These are phyloP conservation scores for Aureobasidium sp. DNA, from an alignment of 2,329 filamentous ascomycete genomes.

Conservation along the genomic window DNA sequence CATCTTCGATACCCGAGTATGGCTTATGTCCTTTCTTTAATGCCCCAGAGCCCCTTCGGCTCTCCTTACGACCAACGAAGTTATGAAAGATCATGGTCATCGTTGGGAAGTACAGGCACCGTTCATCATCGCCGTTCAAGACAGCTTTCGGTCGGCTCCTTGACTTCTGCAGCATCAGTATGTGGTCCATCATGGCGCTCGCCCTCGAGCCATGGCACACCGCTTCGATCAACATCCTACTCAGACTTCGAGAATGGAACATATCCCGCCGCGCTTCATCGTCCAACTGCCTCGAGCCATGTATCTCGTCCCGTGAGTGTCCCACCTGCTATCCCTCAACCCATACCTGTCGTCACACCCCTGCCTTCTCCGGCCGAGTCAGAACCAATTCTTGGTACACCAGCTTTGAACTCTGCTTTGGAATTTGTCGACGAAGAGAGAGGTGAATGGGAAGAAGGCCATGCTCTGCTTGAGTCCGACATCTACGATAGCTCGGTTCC, in stretches of 20 bases:
- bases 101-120: constrained; percentile 9
- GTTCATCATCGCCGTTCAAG: constrained; percentile 3
- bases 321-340: neutral
- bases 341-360: neutral
- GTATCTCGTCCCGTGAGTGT: constrained; percentile 2
- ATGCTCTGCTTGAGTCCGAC: constrained; percentile 3
- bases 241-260: constrained; percentile 6
- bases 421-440: constrained; percentile 7
- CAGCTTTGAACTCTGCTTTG: neutral
- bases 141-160: constrained; percentile 10
- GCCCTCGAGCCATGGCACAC: neutral
- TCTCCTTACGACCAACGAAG: constrained; percentile 7
- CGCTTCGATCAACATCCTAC: constrained; percentile 7
- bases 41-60: constrained; percentile 5
- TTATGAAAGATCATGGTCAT: constrained; percentile 11
- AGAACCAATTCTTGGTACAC: neutral
- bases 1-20: constrained; percentile 5
- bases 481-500: neutral
- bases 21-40: constrained; percentile 16
- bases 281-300: neutral
- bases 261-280: neutral
- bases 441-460: constrained; percentile 1
- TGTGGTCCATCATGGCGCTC: constrained; percentile 1
- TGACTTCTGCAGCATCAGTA: constrained; percentile 8
- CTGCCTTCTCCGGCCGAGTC: neutral